A percentile compares a stretch with the other conserved stretches of the same genome.
Evolutionary conservation across 371 early-diverging fungal genomes (phyloP).

Genomic region (Actinomortierella ambigua): DNA sequence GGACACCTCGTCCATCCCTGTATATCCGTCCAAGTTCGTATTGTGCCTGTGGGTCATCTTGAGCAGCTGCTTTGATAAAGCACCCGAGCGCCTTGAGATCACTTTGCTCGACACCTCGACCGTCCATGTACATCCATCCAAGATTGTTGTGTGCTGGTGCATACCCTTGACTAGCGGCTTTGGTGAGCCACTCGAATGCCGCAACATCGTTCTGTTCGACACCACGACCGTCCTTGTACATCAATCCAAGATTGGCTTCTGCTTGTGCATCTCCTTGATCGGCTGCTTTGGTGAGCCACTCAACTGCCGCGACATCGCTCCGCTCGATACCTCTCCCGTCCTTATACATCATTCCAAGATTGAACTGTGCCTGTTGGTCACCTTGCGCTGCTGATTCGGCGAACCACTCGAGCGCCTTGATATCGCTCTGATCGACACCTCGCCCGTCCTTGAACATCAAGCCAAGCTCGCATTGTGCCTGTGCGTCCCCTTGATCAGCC

Average conservation of each 20-base stretch:
- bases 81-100: conserved; percentile 69
- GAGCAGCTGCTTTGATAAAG: conserved; percentile 54
- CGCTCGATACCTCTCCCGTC: conserved; percentile 79
- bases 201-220: conserved; percentile 59
- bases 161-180: conserved; percentile 77
- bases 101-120: conserved; percentile 75
- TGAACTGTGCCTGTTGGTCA: conserved; percentile 74
- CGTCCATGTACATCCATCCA: conserved; percentile 83
- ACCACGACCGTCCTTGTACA: conserved; percentile 81
- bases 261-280: conserved; percentile 81
- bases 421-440: conserved; percentile 47
- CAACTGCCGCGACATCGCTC: conserved; percentile 67
- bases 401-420: conserved; percentile 80
- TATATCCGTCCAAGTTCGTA: no score
- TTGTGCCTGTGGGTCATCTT: conserved; percentile 47
- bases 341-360: conserved; percentile 85
- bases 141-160: conserved; percentile 69
- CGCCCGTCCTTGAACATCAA: no score
- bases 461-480: no score
- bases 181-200: conserved; percentile 81
- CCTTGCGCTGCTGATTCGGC: conserved; percentile 78
- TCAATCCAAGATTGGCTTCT: conserved; percentile 78
- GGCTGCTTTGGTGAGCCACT: conserved; percentile 75
- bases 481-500: no score
- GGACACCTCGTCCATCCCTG: no score